Base-by-base conservation (phyloP, 352 stramenopile species). In the Pythium brassicae region DNA sequence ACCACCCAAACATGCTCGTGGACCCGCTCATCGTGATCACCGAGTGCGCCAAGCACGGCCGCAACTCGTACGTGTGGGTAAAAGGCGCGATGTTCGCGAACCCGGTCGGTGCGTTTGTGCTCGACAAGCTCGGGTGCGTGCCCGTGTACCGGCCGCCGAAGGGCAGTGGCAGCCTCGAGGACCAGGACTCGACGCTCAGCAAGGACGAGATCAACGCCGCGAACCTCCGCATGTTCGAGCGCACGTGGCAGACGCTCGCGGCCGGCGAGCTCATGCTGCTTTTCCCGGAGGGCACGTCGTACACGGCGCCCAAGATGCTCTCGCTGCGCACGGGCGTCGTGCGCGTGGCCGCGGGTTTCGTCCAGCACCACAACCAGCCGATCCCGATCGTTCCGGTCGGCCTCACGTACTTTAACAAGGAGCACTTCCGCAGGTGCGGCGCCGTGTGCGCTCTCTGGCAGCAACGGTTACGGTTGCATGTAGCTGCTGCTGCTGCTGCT, bases 321-420 rank as follows among this genome's bases (percentile, higher is more conserved):
- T 70, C 72, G 44, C 63, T 92, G 29, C 81, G 81, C 50, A 89
- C 81, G 7, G 81, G 81, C 43, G 81, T 92, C 29, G 70, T 89
- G 56, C 81, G 81, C 12, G 78, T 88, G 6, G 81, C 81, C 26
- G 85, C 73, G 43, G 81, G 81, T 43, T 92, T 92, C 37, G 78
- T 61, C 14, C 83, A 84, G 61, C 61, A 82, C 20, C 85, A 88
- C 62, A 70, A 88, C 57, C 76, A 80, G 34, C 63, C 77, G 17
- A 86, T 92, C 40, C 75, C 78, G 34, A 83, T 92, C 55, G 62
- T 92, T 25, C 81, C 81, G 1, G 57, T 92, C 1, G 81, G 81
- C 2, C 66, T 92, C 43, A 92, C 78, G 52, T 92, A 92, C 64
- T 92, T 92, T 65, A 92, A 88, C 62, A 92, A 92, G 62, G 74